Percentiles rank a stretch among this genome's conserved stretches.
Evolutionary conservation across 2,329 filamentous ascomycete species (phyloP).

Genomic region (Biscogniauxia sp.): DNA sequence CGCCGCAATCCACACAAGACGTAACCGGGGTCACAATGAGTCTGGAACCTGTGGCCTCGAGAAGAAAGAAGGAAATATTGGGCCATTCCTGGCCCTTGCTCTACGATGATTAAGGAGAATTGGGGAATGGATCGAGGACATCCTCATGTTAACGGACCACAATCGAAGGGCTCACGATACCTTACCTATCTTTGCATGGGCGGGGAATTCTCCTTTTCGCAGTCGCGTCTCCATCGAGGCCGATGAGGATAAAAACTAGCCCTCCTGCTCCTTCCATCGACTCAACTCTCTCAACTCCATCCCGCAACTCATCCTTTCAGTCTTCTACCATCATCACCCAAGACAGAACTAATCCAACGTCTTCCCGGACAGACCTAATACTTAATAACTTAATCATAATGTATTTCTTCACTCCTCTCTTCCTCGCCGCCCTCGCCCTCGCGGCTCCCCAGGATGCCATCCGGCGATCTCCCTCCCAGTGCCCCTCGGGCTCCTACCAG

Average conservation of each 20-base stretch:
- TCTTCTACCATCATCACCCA: background rate
- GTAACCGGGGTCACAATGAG: background rate
- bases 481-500: background rate
- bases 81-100: background rate
- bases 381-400: background rate
- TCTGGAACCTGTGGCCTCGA: background rate
- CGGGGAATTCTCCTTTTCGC: background rate
- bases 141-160: background rate
- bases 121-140: background rate
- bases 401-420: background rate
- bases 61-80: background rate
- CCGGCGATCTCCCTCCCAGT: background rate
- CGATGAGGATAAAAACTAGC: background rate
- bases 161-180: background rate
- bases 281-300: background rate
- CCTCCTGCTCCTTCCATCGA: background rate
- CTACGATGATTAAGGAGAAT: background rate
- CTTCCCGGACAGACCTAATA: background rate
- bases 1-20: background rate
- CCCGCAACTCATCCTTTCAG: background rate
- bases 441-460: background rate
- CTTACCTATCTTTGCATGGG: background rate
- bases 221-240: background rate
- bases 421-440: background rate
- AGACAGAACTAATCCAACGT: background rate